These are phyloP conservation scores for Leccinum ochraceum DNA, from an alignment of 768 basidiomycete species.

Conservation along the genomic window DNA sequence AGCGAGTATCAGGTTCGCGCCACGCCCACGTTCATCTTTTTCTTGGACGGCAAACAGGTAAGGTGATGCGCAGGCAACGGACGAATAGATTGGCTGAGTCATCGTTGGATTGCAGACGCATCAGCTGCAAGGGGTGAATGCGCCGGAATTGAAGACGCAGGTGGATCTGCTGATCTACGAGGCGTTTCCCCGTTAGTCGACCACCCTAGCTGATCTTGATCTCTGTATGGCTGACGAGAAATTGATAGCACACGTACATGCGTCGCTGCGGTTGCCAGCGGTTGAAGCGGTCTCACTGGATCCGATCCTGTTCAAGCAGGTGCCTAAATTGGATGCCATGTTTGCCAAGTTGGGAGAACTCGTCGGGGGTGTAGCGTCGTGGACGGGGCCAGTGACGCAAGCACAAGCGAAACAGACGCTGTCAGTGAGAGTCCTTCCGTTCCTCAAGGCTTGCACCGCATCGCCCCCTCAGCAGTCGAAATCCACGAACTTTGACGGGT, in stretches of 20 bases:
- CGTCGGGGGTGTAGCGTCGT: slow-evolving; percentile 50
- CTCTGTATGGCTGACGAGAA: not conserved
- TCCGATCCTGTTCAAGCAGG: slow-evolving; percentile 75
- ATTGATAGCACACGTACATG: slow-evolving; percentile 72
- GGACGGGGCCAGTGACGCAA: slow-evolving; percentile 31
- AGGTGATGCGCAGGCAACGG: slow-evolving; percentile 8
- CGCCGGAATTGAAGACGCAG: slow-evolving; percentile 67
- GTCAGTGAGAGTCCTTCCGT: slow-evolving; percentile 52
- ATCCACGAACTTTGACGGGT: slow-evolving; percentile 43
- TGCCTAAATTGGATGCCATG: slow-evolving; percentile 68
- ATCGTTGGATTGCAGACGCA: slow-evolving; percentile 45
- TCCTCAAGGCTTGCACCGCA: slow-evolving; percentile 57
- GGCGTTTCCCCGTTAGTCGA: slow-evolving; percentile 74
- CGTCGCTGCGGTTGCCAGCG: slow-evolving; percentile 55
- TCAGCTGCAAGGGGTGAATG: slow-evolving; percentile 74
- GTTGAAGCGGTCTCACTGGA: slow-evolving; percentile 64
- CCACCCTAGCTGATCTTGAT: not conserved
- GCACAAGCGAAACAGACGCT: slow-evolving; percentile 53
- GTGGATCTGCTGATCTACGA: slow-evolving; percentile 73
- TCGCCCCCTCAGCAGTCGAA: slow-evolving; percentile 28
- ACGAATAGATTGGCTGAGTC: not conserved
- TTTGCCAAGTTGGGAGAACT: slow-evolving; percentile 60
- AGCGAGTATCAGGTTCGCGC: slow-evolving; percentile 63
- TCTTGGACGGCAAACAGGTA: slow-evolving; percentile 74
- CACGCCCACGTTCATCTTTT: slow-evolving; percentile 92